A percentile compares a stretch with the other conserved stretches of the same genome.
Evolutionary conservation across 768 basidiomycete species (phyloP).

Genomic region (Suillus cothurnatus): DNA sequence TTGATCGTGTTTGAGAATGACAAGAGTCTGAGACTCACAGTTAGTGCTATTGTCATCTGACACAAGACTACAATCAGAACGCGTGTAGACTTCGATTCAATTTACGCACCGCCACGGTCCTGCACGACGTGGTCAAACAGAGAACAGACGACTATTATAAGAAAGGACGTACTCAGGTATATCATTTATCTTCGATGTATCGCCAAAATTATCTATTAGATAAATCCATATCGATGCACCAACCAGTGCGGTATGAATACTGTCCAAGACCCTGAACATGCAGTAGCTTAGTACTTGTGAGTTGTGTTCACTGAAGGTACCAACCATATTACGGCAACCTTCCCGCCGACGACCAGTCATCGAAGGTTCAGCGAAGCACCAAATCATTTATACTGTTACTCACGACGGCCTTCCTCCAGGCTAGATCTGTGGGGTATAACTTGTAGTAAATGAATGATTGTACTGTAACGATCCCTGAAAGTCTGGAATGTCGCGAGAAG

Average conservation of each 20-base stretch:
- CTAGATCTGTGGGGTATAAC: conserved; percentile 28
- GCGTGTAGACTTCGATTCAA: neutral
- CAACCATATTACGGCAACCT: conserved; percentile 32
- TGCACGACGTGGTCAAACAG: conserved; percentile 8
- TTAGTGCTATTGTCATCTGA: conserved; percentile 33
- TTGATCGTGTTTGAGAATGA: neutral
- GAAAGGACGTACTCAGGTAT: conserved; percentile 44
- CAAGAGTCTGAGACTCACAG: conserved; percentile 22
- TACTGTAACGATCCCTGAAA: conserved; percentile 30
- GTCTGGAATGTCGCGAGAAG: conserved; percentile 13
- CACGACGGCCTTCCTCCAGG: conserved; percentile 25
- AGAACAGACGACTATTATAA: neutral
- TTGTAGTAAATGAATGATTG: conserved; percentile 33
- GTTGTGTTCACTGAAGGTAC: conserved; percentile 1
- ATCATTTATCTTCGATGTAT: conserved; percentile 37
- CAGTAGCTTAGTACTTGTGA: neutral
- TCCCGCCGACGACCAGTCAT: neutral
- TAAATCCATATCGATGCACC: conserved; percentile 44
- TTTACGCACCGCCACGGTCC: conserved; percentile 30
- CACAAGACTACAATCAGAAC: conserved; percentile 8
- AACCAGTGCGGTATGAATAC: conserved; percentile 43
- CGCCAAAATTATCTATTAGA: conserved; percentile 47
- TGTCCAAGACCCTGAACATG: conserved; percentile 35
- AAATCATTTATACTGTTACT: conserved; percentile 5
- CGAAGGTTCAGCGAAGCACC: neutral